Percentiles rank a stretch among this genome's conserved stretches.
phyloP scores from a whole-genome alignment of 139 green algal species.

The Chlamydomonas incerta region DNA sequence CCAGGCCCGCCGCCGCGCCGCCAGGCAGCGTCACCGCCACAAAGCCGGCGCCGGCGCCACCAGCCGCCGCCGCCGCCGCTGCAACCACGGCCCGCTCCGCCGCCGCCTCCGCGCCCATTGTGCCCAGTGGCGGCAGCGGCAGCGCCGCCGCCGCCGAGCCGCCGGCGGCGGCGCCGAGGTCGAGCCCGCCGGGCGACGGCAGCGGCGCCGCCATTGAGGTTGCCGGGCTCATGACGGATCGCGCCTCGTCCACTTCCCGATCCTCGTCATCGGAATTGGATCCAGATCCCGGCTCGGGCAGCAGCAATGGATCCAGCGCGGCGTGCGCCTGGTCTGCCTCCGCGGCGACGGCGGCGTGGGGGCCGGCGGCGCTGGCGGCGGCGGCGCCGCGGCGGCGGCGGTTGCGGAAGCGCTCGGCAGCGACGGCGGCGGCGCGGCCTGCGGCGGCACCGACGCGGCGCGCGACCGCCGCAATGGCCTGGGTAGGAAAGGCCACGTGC shows the following conservation, averaged over 20 bases:
- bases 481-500: too few relatives aligned
- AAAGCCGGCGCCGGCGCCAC: not conserved
- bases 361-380: not conserved
- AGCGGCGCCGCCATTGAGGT: not conserved
- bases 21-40: not conserved
- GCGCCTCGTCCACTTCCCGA: conserved; percentile 26
- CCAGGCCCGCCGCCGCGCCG: not conserved
- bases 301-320: not conserved
- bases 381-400: conserved; percentile 13
- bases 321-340: not conserved
- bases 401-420: not conserved
- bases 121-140: not conserved
- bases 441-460: not conserved
- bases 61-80: too few relatives aligned
- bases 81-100: not conserved
- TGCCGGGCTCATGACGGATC: not conserved
- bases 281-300: not conserved
- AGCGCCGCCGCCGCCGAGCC: not conserved
- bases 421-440: not conserved
- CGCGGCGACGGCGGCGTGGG: too few relatives aligned
- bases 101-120: not conserved
- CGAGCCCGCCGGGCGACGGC: not conserved
- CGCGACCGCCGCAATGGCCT: not conserved
- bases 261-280: conserved; percentile 22
- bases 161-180: too few relatives aligned